phyloP scores from a whole-genome alignment of 225 moss, liverwort and hornwort species.

The Polytrichum formosum region DNA sequence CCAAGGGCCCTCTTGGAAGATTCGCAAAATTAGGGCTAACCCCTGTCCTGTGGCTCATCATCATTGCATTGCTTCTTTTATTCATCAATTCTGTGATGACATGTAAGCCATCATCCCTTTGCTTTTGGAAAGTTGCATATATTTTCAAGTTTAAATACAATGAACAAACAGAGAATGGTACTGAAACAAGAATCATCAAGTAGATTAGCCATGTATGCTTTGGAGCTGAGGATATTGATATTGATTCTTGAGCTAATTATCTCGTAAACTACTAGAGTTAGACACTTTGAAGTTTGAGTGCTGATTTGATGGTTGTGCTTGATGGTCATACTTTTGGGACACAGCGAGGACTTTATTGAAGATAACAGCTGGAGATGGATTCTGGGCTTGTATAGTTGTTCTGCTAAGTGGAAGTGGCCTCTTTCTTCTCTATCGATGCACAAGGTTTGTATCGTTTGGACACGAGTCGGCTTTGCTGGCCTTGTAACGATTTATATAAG shows the following conservation, averaged over 20 bases:
- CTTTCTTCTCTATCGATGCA: slow-evolving; percentile 84
- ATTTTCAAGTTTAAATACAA: no score
- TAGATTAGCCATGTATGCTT: no score
- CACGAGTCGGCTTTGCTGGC: no score
- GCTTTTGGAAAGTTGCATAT: no score
- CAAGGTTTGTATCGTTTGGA: slow-evolving; percentile 41
- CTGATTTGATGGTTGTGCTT: not conserved
- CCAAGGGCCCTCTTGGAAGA: slow-evolving; percentile 70
- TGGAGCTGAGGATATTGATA: no score
- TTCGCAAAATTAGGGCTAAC: slow-evolving; percentile 86
- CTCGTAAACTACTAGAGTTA: no score
- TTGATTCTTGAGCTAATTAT: no score
- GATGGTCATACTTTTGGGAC: slow-evolving; percentile 2
- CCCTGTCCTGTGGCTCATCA: slow-evolving; percentile 71
- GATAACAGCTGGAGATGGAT: slow-evolving; percentile 83
- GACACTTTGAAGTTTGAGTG: not conserved
- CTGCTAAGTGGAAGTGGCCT: slow-evolving; percentile 74
- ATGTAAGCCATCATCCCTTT: slow-evolving; percentile 33
- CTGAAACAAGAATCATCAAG: no score
- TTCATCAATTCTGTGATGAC: slow-evolving; percentile 78
- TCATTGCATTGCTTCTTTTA: slow-evolving; percentile 58
- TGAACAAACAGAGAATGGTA: no score
- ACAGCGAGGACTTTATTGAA: slow-evolving; percentile 67
- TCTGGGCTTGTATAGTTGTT: slow-evolving; percentile 85
- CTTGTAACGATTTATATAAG: no score